phyloP scores from a whole-genome alignment of 495 filamentous ascomycete species.

The Talaromyces nanjingensis region DNA sequence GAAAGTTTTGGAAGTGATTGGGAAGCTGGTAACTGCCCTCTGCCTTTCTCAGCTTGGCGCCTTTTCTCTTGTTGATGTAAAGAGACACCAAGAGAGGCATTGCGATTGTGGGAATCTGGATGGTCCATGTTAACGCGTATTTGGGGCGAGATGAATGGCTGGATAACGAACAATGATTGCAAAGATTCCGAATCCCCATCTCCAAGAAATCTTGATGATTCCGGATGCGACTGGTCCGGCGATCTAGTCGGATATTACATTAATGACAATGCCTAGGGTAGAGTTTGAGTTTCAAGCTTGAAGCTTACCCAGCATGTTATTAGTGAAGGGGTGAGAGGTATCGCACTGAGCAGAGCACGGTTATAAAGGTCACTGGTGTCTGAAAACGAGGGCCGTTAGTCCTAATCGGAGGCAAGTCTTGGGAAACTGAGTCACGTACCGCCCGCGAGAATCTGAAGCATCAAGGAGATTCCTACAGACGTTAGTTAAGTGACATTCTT shows the following conservation, averaged over 20 bases:
- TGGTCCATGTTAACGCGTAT: neutral
- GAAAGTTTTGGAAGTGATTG: constrained; percentile 6
- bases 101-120: constrained; percentile 1
- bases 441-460: constrained; percentile 7
- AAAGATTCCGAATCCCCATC: constrained; percentile 6
- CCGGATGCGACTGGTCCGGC: constrained; percentile 1
- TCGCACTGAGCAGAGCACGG: constrained; percentile 2
- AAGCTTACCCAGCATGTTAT: constrained; percentile 4
- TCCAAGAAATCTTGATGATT: constrained; percentile 3
- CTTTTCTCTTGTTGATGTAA: constrained; percentile 7
- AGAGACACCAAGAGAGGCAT: neutral
- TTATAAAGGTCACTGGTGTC: constrained; percentile 8
- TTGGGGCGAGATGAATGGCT: neutral
- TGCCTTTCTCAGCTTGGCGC: constrained; percentile 1
- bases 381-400: neutral
- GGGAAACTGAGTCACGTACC: neutral
- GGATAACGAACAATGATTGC: constrained; percentile 1
- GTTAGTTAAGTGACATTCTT: neutral
- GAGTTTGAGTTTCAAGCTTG: neutral
- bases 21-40: constrained; percentile 1
- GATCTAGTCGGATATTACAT: constrained; percentile 3
- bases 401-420: neutral
- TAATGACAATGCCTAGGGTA: neutral
- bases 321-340: constrained; percentile 2
- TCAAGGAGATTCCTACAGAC: constrained; percentile 7